Base-by-base conservation (phyloP, 2,329 filamentous ascomycete genomes). In the Blumeriella jaapii region DNA sequence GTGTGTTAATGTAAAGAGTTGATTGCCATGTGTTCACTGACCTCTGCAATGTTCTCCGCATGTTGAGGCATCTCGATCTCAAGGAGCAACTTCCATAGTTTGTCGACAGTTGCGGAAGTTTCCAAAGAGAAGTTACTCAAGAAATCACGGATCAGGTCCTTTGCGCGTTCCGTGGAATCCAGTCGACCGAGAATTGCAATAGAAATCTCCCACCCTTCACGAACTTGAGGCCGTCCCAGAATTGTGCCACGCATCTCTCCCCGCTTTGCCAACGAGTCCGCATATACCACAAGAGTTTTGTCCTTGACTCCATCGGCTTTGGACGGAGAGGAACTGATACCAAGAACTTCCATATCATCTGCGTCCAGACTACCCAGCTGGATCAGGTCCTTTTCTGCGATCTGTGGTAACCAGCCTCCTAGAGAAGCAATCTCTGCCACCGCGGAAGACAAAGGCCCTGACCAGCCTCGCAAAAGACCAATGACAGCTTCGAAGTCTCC, bases 131-230 rank as follows among this genome's bases (percentile, higher is more conserved):
- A 64, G 36, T 79, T 71, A 27, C 65, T 60, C 34, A 95, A 66
- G 42, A 95, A 62, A 40, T 80, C 71, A 25, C 76, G 70, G 8
- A 95, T 82, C 40, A 78, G 78, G 45, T 79, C 72, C 52, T 82
- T 78, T 6, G 82, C 82, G 31, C 73, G 70, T 31, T 74, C 66
- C 1, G 70, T 65, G 40, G 86, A 76, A 52, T 93, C 81, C 54
- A 96, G 70, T 35, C 89, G 75, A 7, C 82, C 82, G 29, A 95
- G 66, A 8, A 94, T 71, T 40, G 85, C 75, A 27, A 95, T 76
- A 0, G 86, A 82, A 53, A 95, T 62, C 60, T 95, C 85, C 89
- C 89, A 96, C 6, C 89, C 87, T 48, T 87, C 78, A 23, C 69
- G 64, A 9, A 58, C 55, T 14, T 45, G 42, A n/a, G 38, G 34